A percentile compares a stretch with the other conserved stretches of the same genome.
phyloP scores from a whole-genome alignment of 2,329 filamentous ascomycete species.

The Talaromyces islandicus region DNA sequence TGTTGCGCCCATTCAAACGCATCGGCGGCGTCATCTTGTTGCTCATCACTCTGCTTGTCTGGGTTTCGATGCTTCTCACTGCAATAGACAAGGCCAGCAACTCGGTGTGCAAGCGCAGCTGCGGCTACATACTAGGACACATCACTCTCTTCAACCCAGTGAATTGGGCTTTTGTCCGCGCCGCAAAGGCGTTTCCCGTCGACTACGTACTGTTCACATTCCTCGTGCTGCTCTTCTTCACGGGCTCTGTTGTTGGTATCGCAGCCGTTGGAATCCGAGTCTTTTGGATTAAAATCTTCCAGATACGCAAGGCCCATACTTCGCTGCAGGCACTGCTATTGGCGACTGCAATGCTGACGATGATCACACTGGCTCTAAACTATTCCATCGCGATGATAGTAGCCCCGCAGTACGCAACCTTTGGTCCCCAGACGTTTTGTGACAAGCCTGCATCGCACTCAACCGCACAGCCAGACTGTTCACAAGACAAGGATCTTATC shows the following conservation, averaged over 20 bases:
- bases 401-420: slow-evolving; percentile 93
- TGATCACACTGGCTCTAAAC: slow-evolving; percentile 87
- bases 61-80: slow-evolving; percentile 90
- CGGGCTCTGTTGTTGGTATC: slow-evolving; percentile 78
- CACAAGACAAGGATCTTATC: slow-evolving; percentile 59
- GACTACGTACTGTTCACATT: slow-evolving; percentile 88
- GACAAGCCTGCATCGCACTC: slow-evolving; percentile 57
- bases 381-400: slow-evolving; percentile 89
- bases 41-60: slow-evolving; percentile 67
- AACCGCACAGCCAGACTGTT: slow-evolving; percentile 69
- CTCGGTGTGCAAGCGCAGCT: slow-evolving; percentile 82
- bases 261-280: slow-evolving; percentile 88
- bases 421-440: slow-evolving; percentile 91
- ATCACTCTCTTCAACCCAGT: slow-evolving; percentile 93
- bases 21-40: slow-evolving; percentile 76
- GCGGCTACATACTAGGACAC: slow-evolving; percentile 83
- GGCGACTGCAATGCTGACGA: slow-evolving; percentile 81
- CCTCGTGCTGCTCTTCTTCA: slow-evolving; percentile 81
- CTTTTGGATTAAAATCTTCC: slow-evolving; percentile 90
- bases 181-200: slow-evolving; percentile 77
- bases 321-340: slow-evolving; percentile 87
- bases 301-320: slow-evolving; percentile 81
- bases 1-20: slow-evolving; percentile 84
- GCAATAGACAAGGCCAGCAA: slow-evolving; percentile 95
- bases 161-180: slow-evolving; percentile 80